Conservation (phyloP, 495 filamentous ascomycete genomes). For the Xylaria cubensis region DNA sequence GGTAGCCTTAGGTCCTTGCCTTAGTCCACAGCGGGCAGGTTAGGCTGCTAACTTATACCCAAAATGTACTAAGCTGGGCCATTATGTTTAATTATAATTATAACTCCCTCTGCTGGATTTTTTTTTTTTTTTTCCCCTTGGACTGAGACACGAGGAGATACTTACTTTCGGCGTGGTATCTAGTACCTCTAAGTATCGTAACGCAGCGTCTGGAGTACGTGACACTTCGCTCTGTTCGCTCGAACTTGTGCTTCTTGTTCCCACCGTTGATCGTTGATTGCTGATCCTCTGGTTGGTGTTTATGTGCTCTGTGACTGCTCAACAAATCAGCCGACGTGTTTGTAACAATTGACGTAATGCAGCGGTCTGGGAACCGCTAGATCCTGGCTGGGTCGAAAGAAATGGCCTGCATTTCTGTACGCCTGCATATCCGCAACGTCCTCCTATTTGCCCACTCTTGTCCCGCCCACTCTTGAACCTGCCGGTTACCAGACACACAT, state of each 20-base stretch:
- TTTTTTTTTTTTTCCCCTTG: no score
- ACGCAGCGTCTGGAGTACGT: background rate
- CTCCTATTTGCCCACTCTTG: slow-evolving; percentile 23
- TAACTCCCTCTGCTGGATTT: background rate
- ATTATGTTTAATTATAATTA: background rate
- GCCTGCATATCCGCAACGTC: slow-evolving; percentile 7
- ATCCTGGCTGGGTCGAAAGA: slow-evolving; percentile 21
- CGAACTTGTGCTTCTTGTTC: background rate
- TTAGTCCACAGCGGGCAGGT: slow-evolving; percentile 11
- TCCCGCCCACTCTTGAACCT: slow-evolving; percentile 7
- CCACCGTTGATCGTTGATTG: slow-evolving; percentile 8
- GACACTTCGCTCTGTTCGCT: background rate
- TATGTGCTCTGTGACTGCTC: slow-evolving; percentile 21
- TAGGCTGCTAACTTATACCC: slow-evolving; percentile 9
- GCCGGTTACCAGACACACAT: slow-evolving; percentile 20
- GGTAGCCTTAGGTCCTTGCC: slow-evolving; percentile 1
- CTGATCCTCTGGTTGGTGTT: background rate
- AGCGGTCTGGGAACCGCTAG: slow-evolving; percentile 20
- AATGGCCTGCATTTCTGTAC: slow-evolving; percentile 6
- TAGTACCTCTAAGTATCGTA: background rate
- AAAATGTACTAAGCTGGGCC: background rate
- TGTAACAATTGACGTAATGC: slow-evolving; percentile 45
- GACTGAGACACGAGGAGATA: background rate
- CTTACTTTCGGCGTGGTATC: background rate
- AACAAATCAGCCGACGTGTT: slow-evolving; percentile 27